Evolutionary conservation across 495 filamentous ascomycete species (phyloP).

Genomic region (Neurospora sublineolata): DNA sequence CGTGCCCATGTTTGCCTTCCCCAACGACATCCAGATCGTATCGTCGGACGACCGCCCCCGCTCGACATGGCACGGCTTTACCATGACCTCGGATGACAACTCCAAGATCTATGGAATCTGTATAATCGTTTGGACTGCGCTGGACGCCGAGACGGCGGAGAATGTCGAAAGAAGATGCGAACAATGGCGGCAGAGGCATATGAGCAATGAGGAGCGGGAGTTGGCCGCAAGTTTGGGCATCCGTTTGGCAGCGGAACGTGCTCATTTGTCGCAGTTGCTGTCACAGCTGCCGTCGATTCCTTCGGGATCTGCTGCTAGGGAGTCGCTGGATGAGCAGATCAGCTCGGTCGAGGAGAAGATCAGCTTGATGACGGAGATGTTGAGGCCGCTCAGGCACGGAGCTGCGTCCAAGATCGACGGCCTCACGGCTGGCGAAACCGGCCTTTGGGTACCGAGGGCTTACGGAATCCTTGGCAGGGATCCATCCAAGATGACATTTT

Average conservation of each 20-base stretch:
- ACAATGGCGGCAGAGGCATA: slow-evolving; percentile 85
- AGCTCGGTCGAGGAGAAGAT: slow-evolving; percentile 96
- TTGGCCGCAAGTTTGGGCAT: slow-evolving; percentile 87
- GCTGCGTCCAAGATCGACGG: slow-evolving; percentile 96
- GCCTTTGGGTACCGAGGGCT: slow-evolving; percentile 89
- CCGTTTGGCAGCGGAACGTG: slow-evolving; percentile 76
- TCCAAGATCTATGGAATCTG: slow-evolving; percentile 86
- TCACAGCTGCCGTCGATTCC: slow-evolving; percentile 67
- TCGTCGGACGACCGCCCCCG: slow-evolving; percentile 87
- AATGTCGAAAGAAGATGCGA: slow-evolving; percentile 87
- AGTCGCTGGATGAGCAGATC: slow-evolving; percentile 83
- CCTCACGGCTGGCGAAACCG: slow-evolving; percentile 88
- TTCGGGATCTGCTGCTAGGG: slow-evolving; percentile 70
- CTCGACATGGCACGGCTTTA: slow-evolving; percentile 96
- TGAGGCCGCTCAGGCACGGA: slow-evolving; percentile 84
- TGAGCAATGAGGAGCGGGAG: slow-evolving; percentile 92
- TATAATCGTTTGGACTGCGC: slow-evolving; percentile 83
- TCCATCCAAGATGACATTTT: slow-evolving; percentile 73
- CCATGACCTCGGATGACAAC: slow-evolving; percentile 89
- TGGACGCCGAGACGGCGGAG: slow-evolving; percentile 70
- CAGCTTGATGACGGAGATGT: slow-evolving; percentile 85
- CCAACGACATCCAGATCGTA: slow-evolving; percentile 93
- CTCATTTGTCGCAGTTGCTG: slow-evolving; percentile 77
- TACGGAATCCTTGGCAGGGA: slow-evolving; percentile 91
- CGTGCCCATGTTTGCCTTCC: slow-evolving; percentile 98